A percentile compares a stretch with the other conserved stretches of the same genome.
Evolutionary conservation across 2,329 filamentous ascomycete genomes (phyloP).

Genomic region (Fusarium duplospermum): DNA sequence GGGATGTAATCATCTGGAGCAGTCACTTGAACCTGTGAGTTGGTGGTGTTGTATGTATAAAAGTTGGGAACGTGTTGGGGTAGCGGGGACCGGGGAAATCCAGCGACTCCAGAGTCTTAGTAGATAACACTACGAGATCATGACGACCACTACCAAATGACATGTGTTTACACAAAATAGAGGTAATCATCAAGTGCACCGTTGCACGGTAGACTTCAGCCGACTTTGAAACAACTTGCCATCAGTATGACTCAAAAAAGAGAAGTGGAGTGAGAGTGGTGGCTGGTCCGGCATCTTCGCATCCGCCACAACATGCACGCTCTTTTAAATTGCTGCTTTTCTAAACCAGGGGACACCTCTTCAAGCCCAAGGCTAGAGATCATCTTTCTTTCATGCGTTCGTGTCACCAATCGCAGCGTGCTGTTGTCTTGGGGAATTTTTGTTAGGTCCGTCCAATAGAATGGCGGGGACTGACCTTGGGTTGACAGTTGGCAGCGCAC

Average conservation of each 20-base stretch:
- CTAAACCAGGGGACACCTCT: background rate
- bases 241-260: background rate
- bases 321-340: background rate
- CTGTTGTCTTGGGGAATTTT: background rate
- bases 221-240: background rate
- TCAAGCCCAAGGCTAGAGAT: background rate
- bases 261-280: background rate
- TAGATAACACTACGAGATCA: background rate
- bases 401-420: conserved; percentile 26
- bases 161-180: background rate
- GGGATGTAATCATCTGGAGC: background rate
- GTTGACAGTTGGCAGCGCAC: conserved; percentile 34
- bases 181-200: background rate
- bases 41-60: background rate
- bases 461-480: conserved; percentile 8
- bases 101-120: background rate
- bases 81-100: background rate
- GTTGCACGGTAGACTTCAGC: background rate
- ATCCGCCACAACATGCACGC: background rate
- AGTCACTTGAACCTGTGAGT: background rate
- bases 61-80: background rate
- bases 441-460: conserved; percentile 23
- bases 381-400: conserved; percentile 2
- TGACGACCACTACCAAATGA: background rate
- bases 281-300: background rate